Conservation (phyloP, 2,329 filamentous ascomycete species). For the Penicillium sp. region DNA sequence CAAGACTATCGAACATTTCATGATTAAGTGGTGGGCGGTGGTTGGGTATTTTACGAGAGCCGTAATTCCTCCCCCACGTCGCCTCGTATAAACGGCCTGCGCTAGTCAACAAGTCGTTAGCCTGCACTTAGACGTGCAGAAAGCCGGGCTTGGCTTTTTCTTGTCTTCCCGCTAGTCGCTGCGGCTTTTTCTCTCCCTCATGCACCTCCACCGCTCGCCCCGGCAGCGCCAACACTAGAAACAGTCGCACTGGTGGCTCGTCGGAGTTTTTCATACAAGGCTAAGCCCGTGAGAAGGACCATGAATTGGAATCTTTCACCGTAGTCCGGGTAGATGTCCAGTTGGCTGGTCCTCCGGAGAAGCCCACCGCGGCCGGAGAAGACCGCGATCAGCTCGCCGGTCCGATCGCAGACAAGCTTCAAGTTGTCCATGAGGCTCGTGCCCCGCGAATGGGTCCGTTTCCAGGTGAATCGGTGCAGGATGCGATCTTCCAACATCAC, state of each 20-base stretch:
- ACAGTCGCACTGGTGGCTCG: no score
- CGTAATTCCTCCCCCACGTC: no score
- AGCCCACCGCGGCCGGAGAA: constrained; percentile 28
- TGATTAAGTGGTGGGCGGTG: no score
- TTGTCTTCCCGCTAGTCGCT: no score
- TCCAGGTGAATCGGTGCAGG: constrained; percentile 33
- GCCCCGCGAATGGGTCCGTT: constrained; percentile 26
- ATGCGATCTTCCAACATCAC: constrained; percentile 17
- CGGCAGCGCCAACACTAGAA: constrained; percentile 15
- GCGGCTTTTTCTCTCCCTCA: not conserved
- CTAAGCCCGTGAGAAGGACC: constrained; percentile 29
- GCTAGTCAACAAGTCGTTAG: no score
- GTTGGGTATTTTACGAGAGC: no score
- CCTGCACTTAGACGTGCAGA: no score
- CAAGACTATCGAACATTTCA: no score
- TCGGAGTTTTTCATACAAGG: constrained; percentile 25
- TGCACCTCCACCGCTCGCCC: constrained; percentile 9
- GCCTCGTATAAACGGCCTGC: no score
- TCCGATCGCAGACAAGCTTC: constrained; percentile 36
- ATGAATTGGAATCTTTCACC: constrained; percentile 31
- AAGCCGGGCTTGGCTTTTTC: constrained; percentile 1
- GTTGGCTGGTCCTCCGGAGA: constrained; percentile 32
- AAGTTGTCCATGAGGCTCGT: constrained; percentile 27
- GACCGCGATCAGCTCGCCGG: constrained; percentile 28
- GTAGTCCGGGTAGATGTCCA: constrained; percentile 29